Evolutionary conservation across 179 eudicot genomes (phyloP).

Genomic region (Silene vulgaris): DNA sequence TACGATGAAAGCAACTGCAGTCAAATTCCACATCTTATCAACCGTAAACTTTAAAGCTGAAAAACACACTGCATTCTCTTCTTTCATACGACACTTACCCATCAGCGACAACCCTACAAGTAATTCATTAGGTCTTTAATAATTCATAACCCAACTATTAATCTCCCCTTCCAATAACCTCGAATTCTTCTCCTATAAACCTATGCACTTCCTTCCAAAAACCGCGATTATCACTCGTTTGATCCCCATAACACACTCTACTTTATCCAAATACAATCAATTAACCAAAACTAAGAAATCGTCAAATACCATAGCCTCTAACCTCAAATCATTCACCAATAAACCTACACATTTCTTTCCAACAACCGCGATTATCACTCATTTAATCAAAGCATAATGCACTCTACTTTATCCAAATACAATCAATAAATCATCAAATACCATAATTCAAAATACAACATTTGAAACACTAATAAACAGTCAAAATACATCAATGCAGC

Average conservation of each 20-base stretch:
- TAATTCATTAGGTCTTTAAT: not conserved
- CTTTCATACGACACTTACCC: not conserved
- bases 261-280: not conserved
- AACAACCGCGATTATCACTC: conserved; percentile 2
- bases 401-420: not conserved
- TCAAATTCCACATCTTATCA: too few species aligned
- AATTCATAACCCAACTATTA: not conserved
- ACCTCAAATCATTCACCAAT: not conserved
- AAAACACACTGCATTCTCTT: too few species aligned
- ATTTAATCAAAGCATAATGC: not conserved
- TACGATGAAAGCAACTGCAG: too few species aligned
- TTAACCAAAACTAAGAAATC: not conserved
- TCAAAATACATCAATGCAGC: conserved; percentile 13
- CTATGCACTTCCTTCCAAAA: not conserved
- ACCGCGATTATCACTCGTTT: conserved; percentile 1
- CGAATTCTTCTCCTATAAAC: not conserved
- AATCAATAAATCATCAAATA: not conserved
- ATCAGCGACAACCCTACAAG: not conserved
- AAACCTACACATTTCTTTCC: not conserved
- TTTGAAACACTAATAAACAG: not conserved
- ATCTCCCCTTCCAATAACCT: conserved; percentile 2
- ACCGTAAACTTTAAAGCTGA: too few species aligned
- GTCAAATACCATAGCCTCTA: not conserved
- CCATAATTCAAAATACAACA: not conserved
- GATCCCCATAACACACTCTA: not conserved